Conservation (phyloP, 2,329 filamentous ascomycete species). For the Hymenotorrendiella dingleyae region DNA sequence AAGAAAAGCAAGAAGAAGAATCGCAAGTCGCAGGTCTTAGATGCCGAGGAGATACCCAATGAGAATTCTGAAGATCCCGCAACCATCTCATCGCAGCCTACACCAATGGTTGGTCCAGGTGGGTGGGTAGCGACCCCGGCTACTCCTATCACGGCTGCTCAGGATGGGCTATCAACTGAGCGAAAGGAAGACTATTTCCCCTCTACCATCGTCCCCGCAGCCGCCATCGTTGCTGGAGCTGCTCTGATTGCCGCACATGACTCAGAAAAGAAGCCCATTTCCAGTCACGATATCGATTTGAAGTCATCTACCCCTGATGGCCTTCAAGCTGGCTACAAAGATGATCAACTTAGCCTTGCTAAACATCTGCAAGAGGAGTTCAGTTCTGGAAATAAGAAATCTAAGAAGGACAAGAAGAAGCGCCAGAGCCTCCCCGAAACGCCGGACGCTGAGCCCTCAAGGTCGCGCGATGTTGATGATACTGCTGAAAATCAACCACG, state of each 20-base stretch:
- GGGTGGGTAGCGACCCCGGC: conserved; percentile 19
- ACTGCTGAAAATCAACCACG: conserved; percentile 13
- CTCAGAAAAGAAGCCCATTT: not conserved
- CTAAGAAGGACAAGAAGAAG: conserved; percentile 30
- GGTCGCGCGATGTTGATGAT: conserved; percentile 20
- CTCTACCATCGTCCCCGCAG: conserved; percentile 10
- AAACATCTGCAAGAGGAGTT: conserved; percentile 26
- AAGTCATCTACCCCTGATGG: conserved; percentile 14
- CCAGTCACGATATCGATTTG: not conserved
- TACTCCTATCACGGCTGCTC: conserved; percentile 7
- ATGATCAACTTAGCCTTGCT: conserved; percentile 26
- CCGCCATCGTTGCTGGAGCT: conserved; percentile 11
- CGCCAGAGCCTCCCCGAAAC: conserved; percentile 24
- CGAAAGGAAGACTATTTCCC: conserved; percentile 12
- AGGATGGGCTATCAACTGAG: conserved; percentile 6
- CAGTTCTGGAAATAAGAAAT: conserved; percentile 18
- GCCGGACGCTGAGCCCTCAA: conserved; percentile 17
- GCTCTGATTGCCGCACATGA: conserved; percentile 10
- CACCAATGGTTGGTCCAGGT: conserved; percentile 20
- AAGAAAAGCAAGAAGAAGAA: conserved; percentile 13
- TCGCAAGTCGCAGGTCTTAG: conserved; percentile 11
- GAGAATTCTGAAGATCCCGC: not conserved
- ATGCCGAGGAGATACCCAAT: not conserved
- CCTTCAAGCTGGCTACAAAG: conserved; percentile 19
- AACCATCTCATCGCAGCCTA: conserved; percentile 10